phyloP scores from a whole-genome alignment of 1,139 yeast genomes.

The Taphrina communis region DNA sequence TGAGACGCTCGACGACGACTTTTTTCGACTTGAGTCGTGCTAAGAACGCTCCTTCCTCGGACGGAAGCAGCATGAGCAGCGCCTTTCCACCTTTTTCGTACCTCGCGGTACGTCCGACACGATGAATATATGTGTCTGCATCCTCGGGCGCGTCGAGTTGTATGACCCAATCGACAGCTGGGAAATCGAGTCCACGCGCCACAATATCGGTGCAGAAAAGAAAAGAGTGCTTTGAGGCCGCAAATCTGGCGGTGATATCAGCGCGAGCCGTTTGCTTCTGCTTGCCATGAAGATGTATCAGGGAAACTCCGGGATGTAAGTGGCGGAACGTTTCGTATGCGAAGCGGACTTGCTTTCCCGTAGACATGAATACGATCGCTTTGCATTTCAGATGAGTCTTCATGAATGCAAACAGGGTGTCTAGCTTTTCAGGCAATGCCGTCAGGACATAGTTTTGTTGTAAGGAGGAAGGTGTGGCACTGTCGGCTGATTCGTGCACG shows the following conservation, averaged over 20 bases:
- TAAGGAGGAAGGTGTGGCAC: slow-evolving; percentile 79
- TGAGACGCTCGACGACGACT: slow-evolving; percentile 73
- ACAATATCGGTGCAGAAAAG: slow-evolving; percentile 95
- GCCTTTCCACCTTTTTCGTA: slow-evolving; percentile 90
- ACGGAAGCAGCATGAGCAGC: slow-evolving; percentile 77
- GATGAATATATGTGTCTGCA: slow-evolving; percentile 89
- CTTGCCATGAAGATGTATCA: slow-evolving; percentile 90
- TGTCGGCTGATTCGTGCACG: slow-evolving; percentile 58
- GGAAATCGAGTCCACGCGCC: slow-evolving; percentile 96
- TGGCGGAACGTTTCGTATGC: slow-evolving; percentile 90
- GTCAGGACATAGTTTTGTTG: slow-evolving; percentile 81
- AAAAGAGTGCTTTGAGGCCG: slow-evolving; percentile 85
- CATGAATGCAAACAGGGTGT: slow-evolving; percentile 84
- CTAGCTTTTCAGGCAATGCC: slow-evolving; percentile 78
- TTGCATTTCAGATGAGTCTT: slow-evolving; percentile 86
- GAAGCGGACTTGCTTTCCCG: slow-evolving; percentile 93
- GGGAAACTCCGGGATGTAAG: slow-evolving; percentile 92
- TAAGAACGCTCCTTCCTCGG: slow-evolving; percentile 80
- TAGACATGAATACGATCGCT: slow-evolving; percentile 84
- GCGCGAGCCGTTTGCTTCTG: slow-evolving; percentile 93
- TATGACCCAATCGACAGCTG: slow-evolving; percentile 96
- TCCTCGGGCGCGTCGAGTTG: slow-evolving; percentile 98
- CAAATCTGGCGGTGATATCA: slow-evolving; percentile 84
- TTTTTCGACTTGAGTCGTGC: slow-evolving; percentile 66
- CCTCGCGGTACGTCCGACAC: slow-evolving; percentile 96